phyloP scores from a whole-genome alignment of 352 stramenopile species.

The Pseudoperonospora humuli region DNA sequence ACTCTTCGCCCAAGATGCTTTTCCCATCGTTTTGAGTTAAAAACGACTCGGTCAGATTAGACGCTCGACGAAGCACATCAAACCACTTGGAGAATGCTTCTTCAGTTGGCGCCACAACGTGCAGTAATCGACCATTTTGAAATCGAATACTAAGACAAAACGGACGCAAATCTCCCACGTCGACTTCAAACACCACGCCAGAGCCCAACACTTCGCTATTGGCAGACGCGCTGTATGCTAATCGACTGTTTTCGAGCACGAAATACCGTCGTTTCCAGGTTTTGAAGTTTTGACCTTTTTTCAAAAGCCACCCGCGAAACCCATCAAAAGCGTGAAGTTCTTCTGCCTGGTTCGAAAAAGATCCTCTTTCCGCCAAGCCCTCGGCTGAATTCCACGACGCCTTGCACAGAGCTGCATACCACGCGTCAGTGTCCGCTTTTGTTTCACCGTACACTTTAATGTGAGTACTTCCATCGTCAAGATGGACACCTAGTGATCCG shows the following conservation, averaged over 20 bases:
- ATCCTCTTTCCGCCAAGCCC: neutral
- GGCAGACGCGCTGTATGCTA: constrained; percentile 40
- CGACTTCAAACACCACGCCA: constrained; percentile 60
- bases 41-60: constrained; percentile 60
- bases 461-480: constrained; percentile 33
- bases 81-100: constrained; percentile 50
- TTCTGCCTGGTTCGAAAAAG: constrained; percentile 14
- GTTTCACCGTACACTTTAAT: constrained; percentile 44
- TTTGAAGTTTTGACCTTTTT: constrained; percentile 77
- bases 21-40: constrained; percentile 33
- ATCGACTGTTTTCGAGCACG: constrained; percentile 46
- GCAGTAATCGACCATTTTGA: constrained; percentile 60
- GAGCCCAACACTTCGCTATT: constrained; percentile 42
- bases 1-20: constrained; percentile 43
- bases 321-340: constrained; percentile 6
- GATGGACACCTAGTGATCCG: constrained; percentile 37
- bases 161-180: constrained; percentile 41
- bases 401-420: constrained; percentile 37
- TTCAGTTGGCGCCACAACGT: constrained; percentile 51
- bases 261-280: constrained; percentile 83
- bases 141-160: constrained; percentile 67
- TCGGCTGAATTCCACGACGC: constrained; percentile 17
- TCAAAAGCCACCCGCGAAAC: constrained; percentile 63
- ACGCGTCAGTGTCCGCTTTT: constrained; percentile 36
- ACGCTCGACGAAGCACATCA: constrained; percentile 39